phyloP scores from a whole-genome alignment of 805 yeast genomes.

The Metschnikowia gelsemii region DNA sequence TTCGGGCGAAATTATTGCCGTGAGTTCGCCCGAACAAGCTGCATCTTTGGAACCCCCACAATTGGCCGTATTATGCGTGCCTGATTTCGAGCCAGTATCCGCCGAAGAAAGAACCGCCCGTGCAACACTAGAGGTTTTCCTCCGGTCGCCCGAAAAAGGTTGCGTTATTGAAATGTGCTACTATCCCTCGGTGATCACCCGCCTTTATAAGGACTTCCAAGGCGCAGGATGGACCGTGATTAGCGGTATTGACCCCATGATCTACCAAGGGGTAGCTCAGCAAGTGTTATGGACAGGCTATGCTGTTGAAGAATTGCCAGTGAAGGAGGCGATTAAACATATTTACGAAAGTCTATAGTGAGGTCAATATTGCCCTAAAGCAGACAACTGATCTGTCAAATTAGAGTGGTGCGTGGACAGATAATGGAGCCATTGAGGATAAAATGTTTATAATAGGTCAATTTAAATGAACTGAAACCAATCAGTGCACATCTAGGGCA shows the following conservation, averaged over 20 bases:
- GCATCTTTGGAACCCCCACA: conserved; percentile 19
- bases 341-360: conserved; percentile 16
- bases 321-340: conserved; percentile 22
- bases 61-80: conserved; percentile 30
- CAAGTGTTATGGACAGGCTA: conserved; percentile 34
- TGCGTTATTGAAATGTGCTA: conserved; percentile 38
- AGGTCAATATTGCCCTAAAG: too few relatives aligned
- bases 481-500: too few relatives aligned
- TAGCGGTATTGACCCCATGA: conserved; percentile 32
- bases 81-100: conserved; percentile 28
- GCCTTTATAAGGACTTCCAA: conserved; percentile 26
- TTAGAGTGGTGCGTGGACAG: too few relatives aligned
- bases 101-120: conserved; percentile 26
- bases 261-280: conserved; percentile 34
- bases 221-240: conserved; percentile 29
- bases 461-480: too few relatives aligned
- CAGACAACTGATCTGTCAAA: too few relatives aligned
- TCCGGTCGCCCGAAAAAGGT: conserved; percentile 23
- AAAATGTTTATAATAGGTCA: too few relatives aligned
- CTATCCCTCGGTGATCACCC: conserved; percentile 29
- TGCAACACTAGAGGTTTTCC: conserved; percentile 27
- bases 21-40: conserved; percentile 27
- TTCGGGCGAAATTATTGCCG: conserved; percentile 27
- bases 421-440: too few relatives aligned
- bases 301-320: conserved; percentile 25